Percentiles rank a stretch among this genome's conserved stretches.
phyloP scores from a whole-genome alignment of 2,329 filamentous ascomycete genomes.

The Colletotrichum liaoningense region DNA sequence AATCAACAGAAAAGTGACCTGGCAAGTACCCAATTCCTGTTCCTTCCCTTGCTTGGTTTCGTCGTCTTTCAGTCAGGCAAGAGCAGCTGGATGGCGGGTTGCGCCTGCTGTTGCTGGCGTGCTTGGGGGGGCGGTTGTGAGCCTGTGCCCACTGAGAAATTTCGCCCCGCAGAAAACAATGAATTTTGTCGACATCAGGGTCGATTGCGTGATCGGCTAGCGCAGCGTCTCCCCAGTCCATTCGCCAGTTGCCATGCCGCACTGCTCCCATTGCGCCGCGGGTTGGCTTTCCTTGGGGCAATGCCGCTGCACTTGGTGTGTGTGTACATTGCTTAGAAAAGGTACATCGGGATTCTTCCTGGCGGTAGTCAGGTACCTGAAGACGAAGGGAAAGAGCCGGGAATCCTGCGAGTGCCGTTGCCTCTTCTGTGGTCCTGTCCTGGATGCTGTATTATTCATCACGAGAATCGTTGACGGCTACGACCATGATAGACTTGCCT shows the following conservation, averaged over 20 bases:
- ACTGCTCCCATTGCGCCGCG: slow-evolving; percentile 25
- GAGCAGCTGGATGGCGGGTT: slow-evolving; percentile 1
- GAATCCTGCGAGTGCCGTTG: background rate
- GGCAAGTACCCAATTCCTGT: background rate
- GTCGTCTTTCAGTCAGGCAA: slow-evolving; percentile 8
- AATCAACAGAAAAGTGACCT: slow-evolving; percentile 6
- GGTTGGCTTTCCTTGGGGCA: slow-evolving; percentile 11
- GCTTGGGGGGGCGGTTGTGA: background rate
- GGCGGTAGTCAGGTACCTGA: too few relatives aligned
- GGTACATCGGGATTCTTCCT: background rate
- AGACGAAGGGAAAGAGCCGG: too few relatives aligned
- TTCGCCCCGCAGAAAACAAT: slow-evolving; percentile 36
- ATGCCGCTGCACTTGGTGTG: background rate
- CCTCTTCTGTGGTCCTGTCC: background rate
- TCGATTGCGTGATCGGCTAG: slow-evolving; percentile 51
- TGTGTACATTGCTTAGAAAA: background rate
- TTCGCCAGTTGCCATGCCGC: slow-evolving; percentile 28
- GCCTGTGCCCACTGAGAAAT: slow-evolving; percentile 26
- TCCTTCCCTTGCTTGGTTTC: slow-evolving; percentile 23
- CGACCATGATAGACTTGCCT: background rate
- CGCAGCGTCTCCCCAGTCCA: slow-evolving; percentile 37
- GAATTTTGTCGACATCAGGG: slow-evolving; percentile 37
- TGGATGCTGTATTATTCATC: background rate
- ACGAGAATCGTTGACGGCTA: background rate
- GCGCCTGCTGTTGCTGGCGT: background rate